Evolutionary conservation across 1,284 basidiomycete species (phyloP), one percentile per base, ranked within the genome.

Genomic region (Naganishia albida): DNA sequence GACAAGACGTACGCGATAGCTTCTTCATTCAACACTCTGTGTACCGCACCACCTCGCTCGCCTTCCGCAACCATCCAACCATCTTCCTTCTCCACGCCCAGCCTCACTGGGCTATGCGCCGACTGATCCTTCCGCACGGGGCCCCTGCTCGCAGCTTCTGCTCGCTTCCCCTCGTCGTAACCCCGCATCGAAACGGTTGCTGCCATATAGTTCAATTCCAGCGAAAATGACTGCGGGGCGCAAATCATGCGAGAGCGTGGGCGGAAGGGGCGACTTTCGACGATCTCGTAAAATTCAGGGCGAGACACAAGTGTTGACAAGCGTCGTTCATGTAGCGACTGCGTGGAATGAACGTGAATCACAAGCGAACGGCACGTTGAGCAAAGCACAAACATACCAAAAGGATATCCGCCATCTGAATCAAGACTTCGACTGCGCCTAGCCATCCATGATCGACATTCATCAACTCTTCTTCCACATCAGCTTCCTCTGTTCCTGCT

Each of bases 281-380:
- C 26, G 15, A 71, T 62, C 39, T 48, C 48, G 53, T 74, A 76
- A 39, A 55, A 68, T 16, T 64, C 65, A 6, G 73, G 72, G 16
- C 71, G 68, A 48, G 70, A 73, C 30, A 71, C 70, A 40, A 73
- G 65, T 25, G 73, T 56, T 0, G 71, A 67, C 2, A 75, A 44
- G 13, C 67, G 63, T 1, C 70, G 67, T 7, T 67, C 55, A 40
- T 74, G 71, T 1, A 76, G 65, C 1, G 66, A 71, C 69, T 75
- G 66, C 1, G 63, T 30, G 20, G 69, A 66, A 62, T 50, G 48
- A 20, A 7, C 40, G 18, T 23, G 23, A 43, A 15, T 43, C 13
- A 20, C 6, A 15, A 43, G 15, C 15, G 42, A 43, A n/a, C n/a
- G n/a, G n/a, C n/a, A n/a, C n/a, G n/a, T n/a, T n/a, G n/a, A 13